Evolutionary conservation across 257 asterid genomes (phyloP).

Genomic region (Sherardia arvensis): DNA sequence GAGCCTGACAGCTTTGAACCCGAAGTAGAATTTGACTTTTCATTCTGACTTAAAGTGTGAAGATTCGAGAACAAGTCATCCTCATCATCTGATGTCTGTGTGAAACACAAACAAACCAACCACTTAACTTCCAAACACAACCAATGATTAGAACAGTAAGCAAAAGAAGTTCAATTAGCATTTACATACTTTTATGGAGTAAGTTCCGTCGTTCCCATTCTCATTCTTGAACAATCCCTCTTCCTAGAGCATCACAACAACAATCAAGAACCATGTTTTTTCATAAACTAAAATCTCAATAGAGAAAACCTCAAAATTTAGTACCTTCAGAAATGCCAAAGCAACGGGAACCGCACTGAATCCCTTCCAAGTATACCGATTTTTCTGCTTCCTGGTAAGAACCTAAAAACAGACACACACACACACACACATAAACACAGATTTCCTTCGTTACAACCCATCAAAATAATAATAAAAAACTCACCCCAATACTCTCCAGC

Average conservation of each 20-base stretch:
- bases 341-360: constrained; percentile 69
- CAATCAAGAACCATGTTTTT: not conserved
- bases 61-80: constrained; percentile 48
- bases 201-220: constrained; percentile 40
- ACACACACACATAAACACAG: not conserved
- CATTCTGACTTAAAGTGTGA: constrained; percentile 38
- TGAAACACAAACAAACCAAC: not conserved
- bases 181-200: constrained; percentile 44
- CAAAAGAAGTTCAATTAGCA: not conserved
- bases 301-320: not conserved
- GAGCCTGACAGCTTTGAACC: constrained; percentile 26
- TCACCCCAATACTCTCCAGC: constrained; percentile 91
- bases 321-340: constrained; percentile 61
- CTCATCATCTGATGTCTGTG: constrained; percentile 77
- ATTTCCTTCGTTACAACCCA: not conserved
- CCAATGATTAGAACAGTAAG: not conserved
- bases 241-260: constrained; percentile 28
- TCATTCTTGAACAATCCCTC: constrained; percentile 61
- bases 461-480: constrained; percentile 14
- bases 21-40: constrained; percentile 36
- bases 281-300: not conserved
- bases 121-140: not conserved
- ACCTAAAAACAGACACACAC: constrained; percentile 34
- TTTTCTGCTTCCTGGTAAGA: constrained; percentile 78
- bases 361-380: constrained; percentile 91